phyloP scores from a whole-genome alignment of 2,329 filamentous ascomycete species.

The Leptographium galeiforme region DNA sequence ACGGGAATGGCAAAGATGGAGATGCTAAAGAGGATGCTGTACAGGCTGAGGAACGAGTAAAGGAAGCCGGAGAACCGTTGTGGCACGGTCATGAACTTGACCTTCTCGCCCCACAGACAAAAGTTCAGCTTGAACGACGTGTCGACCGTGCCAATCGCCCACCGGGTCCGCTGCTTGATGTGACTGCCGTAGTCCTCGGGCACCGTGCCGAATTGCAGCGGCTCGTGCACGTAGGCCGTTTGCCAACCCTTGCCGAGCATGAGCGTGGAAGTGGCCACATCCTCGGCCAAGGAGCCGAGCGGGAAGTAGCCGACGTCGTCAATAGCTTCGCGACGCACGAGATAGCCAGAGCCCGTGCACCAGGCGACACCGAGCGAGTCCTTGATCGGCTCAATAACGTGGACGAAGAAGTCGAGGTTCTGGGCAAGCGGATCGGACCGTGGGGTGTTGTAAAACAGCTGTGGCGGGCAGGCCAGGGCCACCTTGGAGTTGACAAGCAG shows the following conservation, averaged over 20 bases:
- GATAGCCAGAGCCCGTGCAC: constrained; percentile 52
- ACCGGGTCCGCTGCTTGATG: constrained; percentile 42
- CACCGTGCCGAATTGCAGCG: constrained; percentile 45
- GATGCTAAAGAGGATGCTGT: constrained; percentile 35
- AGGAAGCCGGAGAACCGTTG: constrained; percentile 47
- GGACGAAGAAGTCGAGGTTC: constrained; percentile 44
- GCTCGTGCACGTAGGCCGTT: constrained; percentile 45
- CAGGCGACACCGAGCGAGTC: constrained; percentile 42
- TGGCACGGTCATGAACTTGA: constrained; percentile 38
- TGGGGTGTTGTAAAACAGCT: constrained; percentile 51
- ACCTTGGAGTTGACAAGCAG: constrained; percentile 42
- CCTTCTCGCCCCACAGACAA: constrained; percentile 39
- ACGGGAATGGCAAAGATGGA: constrained; percentile 46
- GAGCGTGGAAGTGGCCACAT: constrained; percentile 43
- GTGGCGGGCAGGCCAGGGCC: constrained; percentile 45
- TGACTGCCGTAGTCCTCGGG: constrained; percentile 42
- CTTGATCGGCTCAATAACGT: constrained; percentile 37
- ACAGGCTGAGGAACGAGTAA: constrained; percentile 40
- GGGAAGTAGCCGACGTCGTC: constrained; percentile 50
- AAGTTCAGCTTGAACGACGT: constrained; percentile 47
- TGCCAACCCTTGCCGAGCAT: constrained; percentile 49
- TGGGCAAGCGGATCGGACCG: constrained; percentile 43
- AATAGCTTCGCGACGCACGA: constrained; percentile 44
- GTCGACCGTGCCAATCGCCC: constrained; percentile 43
- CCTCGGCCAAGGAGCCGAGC: constrained; percentile 44